Evolutionary conservation across 2,329 filamentous ascomycete species (phyloP), one percentile per base, ranked within the genome.

Genomic region (Apiospora arundinis): DNA sequence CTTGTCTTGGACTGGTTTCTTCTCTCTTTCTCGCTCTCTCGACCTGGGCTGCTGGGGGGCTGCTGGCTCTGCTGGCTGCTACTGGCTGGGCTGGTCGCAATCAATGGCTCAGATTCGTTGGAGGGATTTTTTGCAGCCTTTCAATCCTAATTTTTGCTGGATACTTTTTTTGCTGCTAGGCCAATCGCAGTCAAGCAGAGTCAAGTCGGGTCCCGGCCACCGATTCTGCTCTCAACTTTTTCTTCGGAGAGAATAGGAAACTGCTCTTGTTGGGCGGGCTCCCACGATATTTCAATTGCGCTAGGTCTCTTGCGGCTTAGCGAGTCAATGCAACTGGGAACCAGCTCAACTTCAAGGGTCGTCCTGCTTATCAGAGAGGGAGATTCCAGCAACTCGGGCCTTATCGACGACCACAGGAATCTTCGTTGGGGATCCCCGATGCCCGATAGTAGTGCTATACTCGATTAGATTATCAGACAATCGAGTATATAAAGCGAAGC

Each of bases 71-170:
- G 67, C 46, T 52, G 67, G 67, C 18, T 45, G 42, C 42, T 45
- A 42, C 40, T 42, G 40, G 40, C 8, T 11, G 12, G 2, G 40
- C 32, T 12, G 52, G 52, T 60, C 52, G 52, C 56, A 63, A 63
- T 63, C 28, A 37, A 63, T 21, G n/a, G 28, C 49, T 32, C 16
- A 63, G 52, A 63, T 63, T 63, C 56, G 56, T 63, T 63, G 56
- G 56, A 63, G 56, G 56, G 56, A 63, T 63, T 63, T 63, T 63
- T 63, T 63, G 21, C 56, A 63, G 56, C 56, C 56, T 63, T 63
- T 48, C 45, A 48, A 48, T 48, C 40, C 32, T 63, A 40, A 40
- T 40, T 70, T 72, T 72, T 69, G 70, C 70, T 60, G 65, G 67
- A 40, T 69, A 49, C 67, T 68, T 68, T 68, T 68, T n/a, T 16